These are phyloP conservation scores for Kurtzmaniella quercitrusa DNA, from an alignment of 1,139 yeast species.

Conservation along the genomic window DNA sequence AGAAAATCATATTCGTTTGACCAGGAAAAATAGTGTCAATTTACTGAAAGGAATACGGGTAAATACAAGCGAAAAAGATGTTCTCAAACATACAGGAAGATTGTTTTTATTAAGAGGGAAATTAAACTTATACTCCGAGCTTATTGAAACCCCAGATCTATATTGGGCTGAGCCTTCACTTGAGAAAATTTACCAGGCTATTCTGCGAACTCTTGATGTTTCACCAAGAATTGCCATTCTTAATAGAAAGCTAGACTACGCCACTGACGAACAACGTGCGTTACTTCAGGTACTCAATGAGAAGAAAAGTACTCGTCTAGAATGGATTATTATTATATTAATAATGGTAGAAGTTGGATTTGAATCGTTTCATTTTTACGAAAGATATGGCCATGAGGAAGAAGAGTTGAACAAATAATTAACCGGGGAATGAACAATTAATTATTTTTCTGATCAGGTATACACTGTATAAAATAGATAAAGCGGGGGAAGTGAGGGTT, in stretches of 20 bases:
- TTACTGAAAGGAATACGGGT: constrained; percentile 61
- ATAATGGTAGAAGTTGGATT: constrained; percentile 82
- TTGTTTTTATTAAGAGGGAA: constrained; percentile 74
- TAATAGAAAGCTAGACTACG: constrained; percentile 82
- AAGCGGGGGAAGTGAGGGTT: too few relatives aligned
- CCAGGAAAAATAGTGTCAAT: constrained; percentile 61
- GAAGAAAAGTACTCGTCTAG: constrained; percentile 69
- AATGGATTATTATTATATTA: constrained; percentile 81
- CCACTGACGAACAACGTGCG: constrained; percentile 83
- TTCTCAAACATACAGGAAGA: constrained; percentile 67
- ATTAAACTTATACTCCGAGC: constrained; percentile 78
- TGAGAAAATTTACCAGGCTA: constrained; percentile 67
- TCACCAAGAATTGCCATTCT: constrained; percentile 72
- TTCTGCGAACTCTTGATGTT: constrained; percentile 71
- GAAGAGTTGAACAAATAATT: too few relatives aligned
- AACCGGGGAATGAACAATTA: too few relatives aligned
- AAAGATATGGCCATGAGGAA: constrained; percentile 12
- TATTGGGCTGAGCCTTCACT: constrained; percentile 90
- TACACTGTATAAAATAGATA: too few relatives aligned
- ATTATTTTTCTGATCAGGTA: too few relatives aligned
- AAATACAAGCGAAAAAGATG: constrained; percentile 57
- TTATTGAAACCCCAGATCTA: constrained; percentile 87
- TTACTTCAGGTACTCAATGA: constrained; percentile 72
- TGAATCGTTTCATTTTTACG: constrained; percentile 57
- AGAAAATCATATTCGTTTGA: constrained; percentile 60